Conservation (phyloP, 2,329 filamentous ascomycete genomes). For the Rhinocladiella similis region DNA sequence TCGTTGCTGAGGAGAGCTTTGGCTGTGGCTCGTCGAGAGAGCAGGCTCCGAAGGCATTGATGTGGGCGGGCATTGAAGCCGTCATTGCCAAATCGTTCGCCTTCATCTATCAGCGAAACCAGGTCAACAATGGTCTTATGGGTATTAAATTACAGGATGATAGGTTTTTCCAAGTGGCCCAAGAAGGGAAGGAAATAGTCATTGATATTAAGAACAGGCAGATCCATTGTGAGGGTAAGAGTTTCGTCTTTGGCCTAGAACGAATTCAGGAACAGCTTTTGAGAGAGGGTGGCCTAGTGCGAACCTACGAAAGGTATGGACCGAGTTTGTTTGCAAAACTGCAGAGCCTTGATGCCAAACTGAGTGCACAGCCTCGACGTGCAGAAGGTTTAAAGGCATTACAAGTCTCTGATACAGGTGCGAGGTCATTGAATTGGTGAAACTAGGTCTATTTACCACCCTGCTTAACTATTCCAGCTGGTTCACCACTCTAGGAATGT, state of each 20-base stretch:
- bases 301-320: slow-evolving; percentile 13
- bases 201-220: slow-evolving; percentile 10
- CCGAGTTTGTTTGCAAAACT: slow-evolving; percentile 8
- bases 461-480: no score
- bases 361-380: not conserved
- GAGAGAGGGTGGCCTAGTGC: slow-evolving; percentile 8
- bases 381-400: no score
- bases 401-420: no score
- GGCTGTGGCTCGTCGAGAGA: slow-evolving; percentile 13
- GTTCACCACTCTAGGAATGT: no score
- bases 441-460: no score
- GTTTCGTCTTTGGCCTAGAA: slow-evolving; percentile 8
- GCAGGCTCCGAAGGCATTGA: slow-evolving; percentile 9
- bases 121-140: slow-evolving; percentile 46
- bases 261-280: slow-evolving; percentile 14
- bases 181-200: slow-evolving; percentile 4
- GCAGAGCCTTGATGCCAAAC: slow-evolving; percentile 6
- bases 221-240: slow-evolving; percentile 3
- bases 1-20: slow-evolving; percentile 14
- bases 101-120: slow-evolving; percentile 50
- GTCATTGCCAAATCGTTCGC: slow-evolving; percentile 48
- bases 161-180: slow-evolving; percentile 6
- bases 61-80: slow-evolving; percentile 37
- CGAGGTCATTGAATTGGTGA: no score
- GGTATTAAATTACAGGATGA: slow-evolving; percentile 43